Evolutionary conservation across 495 filamentous ascomycete species (phyloP).

Genomic region (Penicillium lagena): DNA sequence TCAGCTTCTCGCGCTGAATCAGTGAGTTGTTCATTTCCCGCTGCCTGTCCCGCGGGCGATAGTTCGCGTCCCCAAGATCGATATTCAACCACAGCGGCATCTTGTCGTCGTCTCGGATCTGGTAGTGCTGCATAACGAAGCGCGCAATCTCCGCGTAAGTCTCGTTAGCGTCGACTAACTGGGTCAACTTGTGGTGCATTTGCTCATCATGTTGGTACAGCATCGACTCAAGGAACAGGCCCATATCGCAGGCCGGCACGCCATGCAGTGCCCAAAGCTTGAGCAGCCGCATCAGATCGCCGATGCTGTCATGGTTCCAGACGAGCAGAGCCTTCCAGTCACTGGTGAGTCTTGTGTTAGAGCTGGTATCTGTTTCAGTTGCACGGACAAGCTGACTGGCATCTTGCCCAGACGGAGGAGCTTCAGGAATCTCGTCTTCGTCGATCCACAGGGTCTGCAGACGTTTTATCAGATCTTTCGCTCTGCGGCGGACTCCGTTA

Average conservation of each 20-base stretch:
- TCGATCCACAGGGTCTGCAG: too few relatives aligned
- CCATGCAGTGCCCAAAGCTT: not conserved
- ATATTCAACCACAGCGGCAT: not conserved
- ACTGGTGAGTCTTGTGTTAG: not conserved
- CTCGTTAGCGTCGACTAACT: not conserved
- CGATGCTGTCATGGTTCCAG: slow-evolving; percentile 3
- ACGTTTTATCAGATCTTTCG: too few relatives aligned
- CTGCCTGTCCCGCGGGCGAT: not conserved
- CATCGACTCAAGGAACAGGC: not conserved
- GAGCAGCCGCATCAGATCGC: not conserved
- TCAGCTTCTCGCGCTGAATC: not conserved
- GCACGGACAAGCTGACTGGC: not conserved
- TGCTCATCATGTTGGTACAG: slow-evolving; percentile 3
- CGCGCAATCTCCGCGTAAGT: not conserved
- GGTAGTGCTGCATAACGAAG: not conserved
- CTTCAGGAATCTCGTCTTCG: too few relatives aligned
- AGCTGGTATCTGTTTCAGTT: not conserved
- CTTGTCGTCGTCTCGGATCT: not conserved
- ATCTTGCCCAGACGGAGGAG: not conserved
- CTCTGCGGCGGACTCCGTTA: too few relatives aligned
- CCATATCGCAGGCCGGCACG: slow-evolving; percentile 3
- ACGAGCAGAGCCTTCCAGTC: not conserved
- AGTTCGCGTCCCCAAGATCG: not conserved
- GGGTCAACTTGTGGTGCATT: not conserved
- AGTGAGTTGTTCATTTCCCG: not conserved